Conservation (phyloP, 345 rosid species). For the Laguncularia racemosa region DNA sequence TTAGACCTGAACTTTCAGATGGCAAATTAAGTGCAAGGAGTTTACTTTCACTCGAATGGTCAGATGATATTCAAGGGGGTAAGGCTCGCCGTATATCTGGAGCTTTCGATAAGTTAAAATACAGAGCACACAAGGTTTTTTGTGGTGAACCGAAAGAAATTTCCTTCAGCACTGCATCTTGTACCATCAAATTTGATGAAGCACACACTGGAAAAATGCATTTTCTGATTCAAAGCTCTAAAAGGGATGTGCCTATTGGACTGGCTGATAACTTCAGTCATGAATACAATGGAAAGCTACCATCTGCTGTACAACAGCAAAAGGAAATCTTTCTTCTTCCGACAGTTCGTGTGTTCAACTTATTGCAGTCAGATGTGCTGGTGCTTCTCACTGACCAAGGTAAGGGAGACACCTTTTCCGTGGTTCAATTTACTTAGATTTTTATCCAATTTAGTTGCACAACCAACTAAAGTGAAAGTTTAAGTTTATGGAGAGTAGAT, state of each 20-base stretch:
- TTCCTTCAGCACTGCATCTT: slow-evolving; percentile 64
- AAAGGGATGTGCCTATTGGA: slow-evolving; percentile 63
- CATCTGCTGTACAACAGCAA: slow-evolving; percentile 66
- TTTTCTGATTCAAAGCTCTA: slow-evolving; percentile 68
- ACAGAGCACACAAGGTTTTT: slow-evolving; percentile 68
- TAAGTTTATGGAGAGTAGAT: background rate
- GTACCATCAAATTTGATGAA: slow-evolving; percentile 51
- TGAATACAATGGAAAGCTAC: slow-evolving; percentile 30
- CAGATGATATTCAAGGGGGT: slow-evolving; percentile 82
- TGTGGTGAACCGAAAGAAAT: slow-evolving; percentile 42
- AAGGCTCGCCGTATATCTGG: slow-evolving; percentile 85
- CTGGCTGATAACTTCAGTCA: slow-evolving; percentile 49
- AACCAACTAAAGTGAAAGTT: background rate
- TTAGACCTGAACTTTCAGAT: slow-evolving; percentile 68
- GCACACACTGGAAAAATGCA: slow-evolving; percentile 41
- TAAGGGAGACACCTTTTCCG: slow-evolving; percentile 24
- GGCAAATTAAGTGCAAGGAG: slow-evolving; percentile 26
- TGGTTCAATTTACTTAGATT: slow-evolving; percentile 1
- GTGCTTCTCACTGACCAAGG: slow-evolving; percentile 67
- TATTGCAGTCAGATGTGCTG: slow-evolving; percentile 57
- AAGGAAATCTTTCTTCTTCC: slow-evolving; percentile 88
- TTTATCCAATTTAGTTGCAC: background rate
- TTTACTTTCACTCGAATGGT: slow-evolving; percentile 64
- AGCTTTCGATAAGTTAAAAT: slow-evolving; percentile 68
- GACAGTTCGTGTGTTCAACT: slow-evolving; percentile 72